Evolutionary conservation across 2,329 filamentous ascomycete species (phyloP).

Genomic region (Trichothecium roseum): DNA sequence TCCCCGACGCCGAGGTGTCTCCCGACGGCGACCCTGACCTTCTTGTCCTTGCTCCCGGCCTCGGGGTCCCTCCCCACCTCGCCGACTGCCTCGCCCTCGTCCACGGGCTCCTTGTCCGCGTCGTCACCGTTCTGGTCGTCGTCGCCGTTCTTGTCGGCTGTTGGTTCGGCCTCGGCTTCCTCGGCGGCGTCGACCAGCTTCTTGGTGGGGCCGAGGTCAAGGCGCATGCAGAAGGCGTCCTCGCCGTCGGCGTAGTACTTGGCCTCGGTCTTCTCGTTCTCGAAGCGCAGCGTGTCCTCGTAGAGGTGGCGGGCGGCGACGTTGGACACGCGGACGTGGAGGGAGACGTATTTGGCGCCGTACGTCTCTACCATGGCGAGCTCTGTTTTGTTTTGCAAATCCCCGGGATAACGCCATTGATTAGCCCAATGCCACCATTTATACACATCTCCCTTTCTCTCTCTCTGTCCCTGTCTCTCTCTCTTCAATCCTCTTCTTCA

Average conservation of each 20-base stretch:
- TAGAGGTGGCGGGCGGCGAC: conserved; percentile 84
- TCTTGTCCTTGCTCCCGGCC: conserved; percentile 44
- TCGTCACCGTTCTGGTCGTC: conserved; percentile 30
- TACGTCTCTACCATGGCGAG: conserved; percentile 96
- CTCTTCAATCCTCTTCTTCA: no score
- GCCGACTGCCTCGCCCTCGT: conserved; percentile 64
- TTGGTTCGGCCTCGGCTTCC: conserved; percentile 30
- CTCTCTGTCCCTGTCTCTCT: no score
- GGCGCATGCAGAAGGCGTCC: conserved; percentile 88
- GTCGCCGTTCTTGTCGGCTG: conserved; percentile 18
- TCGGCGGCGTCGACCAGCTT: conserved; percentile 33
- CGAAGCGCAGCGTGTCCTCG: conserved; percentile 83
- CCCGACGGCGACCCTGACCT: conserved; percentile 80
- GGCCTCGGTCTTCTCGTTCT: conserved; percentile 71
- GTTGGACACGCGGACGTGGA: conserved; percentile 94
- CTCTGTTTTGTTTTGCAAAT: no score
- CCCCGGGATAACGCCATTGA: no score
- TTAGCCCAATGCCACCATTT: no score
- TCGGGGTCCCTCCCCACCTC: conserved; percentile 45
- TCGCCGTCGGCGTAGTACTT: conserved; percentile 98
- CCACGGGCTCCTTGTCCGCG: conserved; percentile 20
- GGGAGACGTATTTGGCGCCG: conserved; percentile 80
- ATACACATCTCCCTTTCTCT: no score
- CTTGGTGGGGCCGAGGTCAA: conserved; percentile 60
- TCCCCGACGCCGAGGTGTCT: conserved; percentile 68